phyloP scores from a whole-genome alignment of 371 early-diverging fungal genomes.

The Thermomucor indicae-seudaticae region DNA sequence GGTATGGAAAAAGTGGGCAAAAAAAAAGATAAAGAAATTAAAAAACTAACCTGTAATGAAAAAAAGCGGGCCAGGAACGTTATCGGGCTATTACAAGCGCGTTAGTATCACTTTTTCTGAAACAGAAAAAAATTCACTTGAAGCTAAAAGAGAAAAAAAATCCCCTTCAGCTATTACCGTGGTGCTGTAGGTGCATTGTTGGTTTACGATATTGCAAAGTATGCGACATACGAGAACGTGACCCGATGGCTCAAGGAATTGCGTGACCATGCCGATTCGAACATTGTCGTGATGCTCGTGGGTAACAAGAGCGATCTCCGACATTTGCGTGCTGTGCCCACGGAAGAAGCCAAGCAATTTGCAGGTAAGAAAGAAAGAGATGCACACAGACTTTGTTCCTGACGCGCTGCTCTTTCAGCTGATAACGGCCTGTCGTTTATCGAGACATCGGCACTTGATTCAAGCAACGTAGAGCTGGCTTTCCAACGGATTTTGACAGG shows the following conservation, averaged over 20 bases:
- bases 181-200: constrained; percentile 99
- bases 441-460: constrained; percentile 93
- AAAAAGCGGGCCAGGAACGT: constrained; percentile 83
- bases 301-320: constrained; percentile 99
- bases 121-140: not conserved
- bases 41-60: not conserved
- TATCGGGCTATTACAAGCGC: constrained; percentile 87
- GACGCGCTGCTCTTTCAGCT: constrained; percentile 52
- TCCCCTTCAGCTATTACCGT: constrained; percentile 86
- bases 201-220: constrained; percentile 99
- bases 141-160: not conserved
- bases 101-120: no score
- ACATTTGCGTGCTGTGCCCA: constrained; percentile 93
- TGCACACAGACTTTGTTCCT: not conserved
- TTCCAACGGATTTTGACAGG: constrained; percentile 92
- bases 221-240: constrained; percentile 92
- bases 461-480: constrained; percentile 90
- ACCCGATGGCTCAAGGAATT: constrained; percentile 98
- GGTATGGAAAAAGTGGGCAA: constrained; percentile 32
- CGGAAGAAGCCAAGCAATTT: constrained; percentile 95
- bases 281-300: constrained; percentile 98
- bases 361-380: constrained; percentile 79
- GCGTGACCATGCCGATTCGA: constrained; percentile 95
- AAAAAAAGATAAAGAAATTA: not conserved
- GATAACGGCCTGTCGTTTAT: constrained; percentile 91